phyloP scores from a whole-genome alignment of 1,284 basidiomycete species.

The Psilocybe mexicana region DNA sequence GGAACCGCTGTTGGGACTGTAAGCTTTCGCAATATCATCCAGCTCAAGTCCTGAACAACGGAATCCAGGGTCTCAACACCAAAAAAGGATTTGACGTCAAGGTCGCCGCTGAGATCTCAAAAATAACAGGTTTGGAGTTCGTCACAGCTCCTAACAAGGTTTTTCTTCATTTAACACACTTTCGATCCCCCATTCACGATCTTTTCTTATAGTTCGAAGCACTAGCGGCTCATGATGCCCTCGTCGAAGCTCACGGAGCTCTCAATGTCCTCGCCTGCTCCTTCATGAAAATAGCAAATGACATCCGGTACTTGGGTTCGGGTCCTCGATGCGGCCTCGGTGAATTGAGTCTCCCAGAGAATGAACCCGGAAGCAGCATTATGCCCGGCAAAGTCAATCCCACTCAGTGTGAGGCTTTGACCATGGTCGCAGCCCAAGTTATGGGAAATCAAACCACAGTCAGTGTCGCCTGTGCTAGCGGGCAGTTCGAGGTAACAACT shows the following conservation, averaged over 20 bases:
- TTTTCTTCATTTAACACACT: constrained; percentile 8
- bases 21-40: constrained; percentile 27
- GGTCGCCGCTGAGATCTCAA: constrained; percentile 91
- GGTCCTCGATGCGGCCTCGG: constrained; percentile 98
- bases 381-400: constrained; percentile 99
- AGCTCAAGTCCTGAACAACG: not conserved
- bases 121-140: constrained; percentile 89
- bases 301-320: constrained; percentile 97
- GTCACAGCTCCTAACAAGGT: constrained; percentile 98
- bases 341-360: constrained; percentile 94
- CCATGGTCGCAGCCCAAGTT: constrained; percentile 98
- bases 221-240: constrained; percentile 94
- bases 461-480: constrained; percentile 90
- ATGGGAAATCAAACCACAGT: constrained; percentile 98
- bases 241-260: constrained; percentile 96
- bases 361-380: constrained; percentile 98
- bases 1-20: constrained; percentile 99
- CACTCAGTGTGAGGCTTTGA: constrained; percentile 98
- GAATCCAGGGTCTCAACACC: constrained; percentile 88
- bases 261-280: constrained; percentile 95
- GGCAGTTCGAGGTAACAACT: constrained; percentile 87
- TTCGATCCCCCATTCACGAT: not conserved
- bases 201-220: constrained; percentile 80
- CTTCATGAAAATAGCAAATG: constrained; percentile 99
- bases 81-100: constrained; percentile 96